A percentile compares a stretch with the other conserved stretches of the same genome.
Evolutionary conservation across 257 asterid genomes (phyloP).

Genomic region (Euphrasia confusa): DNA sequence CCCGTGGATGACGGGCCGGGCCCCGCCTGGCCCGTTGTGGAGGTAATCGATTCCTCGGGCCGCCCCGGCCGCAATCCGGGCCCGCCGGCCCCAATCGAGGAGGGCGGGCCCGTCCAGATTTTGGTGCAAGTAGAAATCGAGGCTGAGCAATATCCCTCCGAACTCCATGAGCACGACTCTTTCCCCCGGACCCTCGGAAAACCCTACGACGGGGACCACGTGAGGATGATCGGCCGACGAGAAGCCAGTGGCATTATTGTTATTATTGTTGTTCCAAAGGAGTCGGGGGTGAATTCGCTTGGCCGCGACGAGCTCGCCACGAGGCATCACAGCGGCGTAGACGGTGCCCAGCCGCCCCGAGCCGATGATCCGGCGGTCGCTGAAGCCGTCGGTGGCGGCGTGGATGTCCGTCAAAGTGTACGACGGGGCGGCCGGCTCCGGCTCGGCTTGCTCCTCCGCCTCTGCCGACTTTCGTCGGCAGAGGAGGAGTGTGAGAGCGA

Average conservation of each 20-base stretch:
- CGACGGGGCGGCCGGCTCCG: conserved; percentile 32
- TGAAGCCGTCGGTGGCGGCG: conserved; percentile 83
- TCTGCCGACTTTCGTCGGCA: conserved; percentile 41
- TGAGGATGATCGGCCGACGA: conserved; percentile 66
- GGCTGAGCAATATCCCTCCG: conserved; percentile 61
- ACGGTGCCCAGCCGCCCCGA: conserved; percentile 70
- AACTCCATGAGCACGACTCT: conserved; percentile 66
- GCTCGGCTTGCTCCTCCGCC: conserved; percentile 15
- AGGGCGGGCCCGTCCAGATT: conserved; percentile 51
- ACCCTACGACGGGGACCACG: conserved; percentile 69
- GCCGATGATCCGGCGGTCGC: conserved; percentile 62
- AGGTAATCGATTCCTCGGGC: conserved; percentile 75
- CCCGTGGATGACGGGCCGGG: conserved; percentile 68
- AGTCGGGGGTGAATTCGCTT: conserved; percentile 69
- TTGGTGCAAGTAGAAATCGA: conserved; percentile 64
- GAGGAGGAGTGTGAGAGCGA: conserved; percentile 31
- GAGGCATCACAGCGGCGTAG: conserved; percentile 67
- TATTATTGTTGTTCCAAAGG: conserved; percentile 39
- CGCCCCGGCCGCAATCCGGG: conserved; percentile 56
- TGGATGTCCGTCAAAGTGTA: conserved; percentile 63
- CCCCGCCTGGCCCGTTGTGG: conserved; percentile 41
- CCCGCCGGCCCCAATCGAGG: conserved; percentile 61
- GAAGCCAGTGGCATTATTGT: conserved; percentile 42
- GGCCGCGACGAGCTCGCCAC: conserved; percentile 59
- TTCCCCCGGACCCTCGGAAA: conserved; percentile 84